Evolutionary conservation across 192 early-diverging fungal genomes (phyloP).

Genomic region (Phlyctochytrium arcticum): DNA sequence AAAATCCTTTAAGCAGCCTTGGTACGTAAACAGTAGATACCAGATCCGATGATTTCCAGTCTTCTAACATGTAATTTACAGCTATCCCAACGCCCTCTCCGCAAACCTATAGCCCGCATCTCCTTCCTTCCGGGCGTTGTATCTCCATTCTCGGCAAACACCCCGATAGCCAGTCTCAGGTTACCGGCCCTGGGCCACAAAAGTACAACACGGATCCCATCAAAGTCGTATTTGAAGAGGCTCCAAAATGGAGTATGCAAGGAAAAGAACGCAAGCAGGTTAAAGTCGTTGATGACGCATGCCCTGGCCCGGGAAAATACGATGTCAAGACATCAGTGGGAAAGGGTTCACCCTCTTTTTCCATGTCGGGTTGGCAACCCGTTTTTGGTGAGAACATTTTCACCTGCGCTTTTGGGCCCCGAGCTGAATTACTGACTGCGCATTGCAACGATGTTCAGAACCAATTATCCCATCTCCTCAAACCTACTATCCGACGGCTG

Average conservation of each 20-base stretch:
- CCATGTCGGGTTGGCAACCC: conserved; percentile 36
- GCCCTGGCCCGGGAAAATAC: conserved; percentile 42
- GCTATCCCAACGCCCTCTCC: conserved; percentile 49
- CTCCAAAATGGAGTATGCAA: conserved; percentile 46
- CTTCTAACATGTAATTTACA: conserved; percentile 1
- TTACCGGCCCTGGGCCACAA: conserved; percentile 38
- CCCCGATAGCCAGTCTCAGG: conserved; percentile 6
- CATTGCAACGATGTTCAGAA: conserved; percentile 4
- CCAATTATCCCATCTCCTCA: conserved; percentile 40
- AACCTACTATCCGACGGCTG: conserved; percentile 31
- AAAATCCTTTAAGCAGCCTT: conserved; percentile 32
- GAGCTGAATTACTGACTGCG: neutral
- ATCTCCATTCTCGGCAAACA: conserved; percentile 53
- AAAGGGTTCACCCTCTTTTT: conserved; percentile 30
- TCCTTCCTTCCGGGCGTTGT: conserved; percentile 36
- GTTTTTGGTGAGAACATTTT: neutral
- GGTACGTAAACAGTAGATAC: conserved; percentile 12
- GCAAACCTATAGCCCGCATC: conserved; percentile 41
- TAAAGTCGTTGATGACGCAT: conserved; percentile 18
- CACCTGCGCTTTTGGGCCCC: neutral
- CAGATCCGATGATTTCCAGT: neutral
- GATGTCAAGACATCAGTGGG: conserved; percentile 25
- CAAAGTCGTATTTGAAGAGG: conserved; percentile 31
- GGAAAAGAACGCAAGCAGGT: neutral
- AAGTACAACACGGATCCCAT: conserved; percentile 32